Evolutionary conservation across 139 green algal genomes (phyloP).

Genomic region (Ostreobium quekettii): DNA sequence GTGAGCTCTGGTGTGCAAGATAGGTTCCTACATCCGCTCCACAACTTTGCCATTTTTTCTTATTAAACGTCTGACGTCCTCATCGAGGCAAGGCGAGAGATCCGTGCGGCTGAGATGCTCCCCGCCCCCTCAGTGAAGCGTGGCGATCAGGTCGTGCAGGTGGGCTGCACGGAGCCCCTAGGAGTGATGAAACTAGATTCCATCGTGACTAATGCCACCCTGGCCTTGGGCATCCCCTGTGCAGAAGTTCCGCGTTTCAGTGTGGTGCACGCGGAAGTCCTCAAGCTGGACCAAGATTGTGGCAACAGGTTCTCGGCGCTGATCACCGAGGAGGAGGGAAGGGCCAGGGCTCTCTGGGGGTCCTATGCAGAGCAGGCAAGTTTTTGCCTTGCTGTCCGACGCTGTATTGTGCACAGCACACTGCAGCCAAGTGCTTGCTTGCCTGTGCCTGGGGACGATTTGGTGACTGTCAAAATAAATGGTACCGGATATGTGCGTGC

Average conservation of each 20-base stretch:
- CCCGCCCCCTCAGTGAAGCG: constrained; percentile 19
- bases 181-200: constrained; percentile 57
- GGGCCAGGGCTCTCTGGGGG: constrained; percentile 64
- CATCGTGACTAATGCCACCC: constrained; percentile 60
- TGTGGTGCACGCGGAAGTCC: constrained; percentile 80
- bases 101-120: constrained; percentile 29
- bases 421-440: no score
- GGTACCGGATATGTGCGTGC: no score
- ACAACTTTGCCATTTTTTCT: constrained; percentile 73
- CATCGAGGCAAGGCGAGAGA: constrained; percentile 37
- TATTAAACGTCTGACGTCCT: constrained; percentile 54
- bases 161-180: constrained; percentile 55
- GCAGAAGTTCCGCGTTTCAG: constrained; percentile 66
- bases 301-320: constrained; percentile 67
- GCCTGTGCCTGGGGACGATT: no score
- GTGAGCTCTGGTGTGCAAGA: no score
- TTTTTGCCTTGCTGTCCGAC: no score
- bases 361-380: constrained; percentile 75
- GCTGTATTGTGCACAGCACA: no score
- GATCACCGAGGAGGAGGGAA: constrained; percentile 56
- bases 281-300: constrained; percentile 87
- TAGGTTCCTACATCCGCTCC: constrained; percentile 72
- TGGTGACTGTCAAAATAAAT: no score
- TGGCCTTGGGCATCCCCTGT: constrained; percentile 39
- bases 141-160: constrained; percentile 54